Evolutionary conservation across 257 asterid species (phyloP).

Genomic region (Gynochthodes officinalis): DNA sequence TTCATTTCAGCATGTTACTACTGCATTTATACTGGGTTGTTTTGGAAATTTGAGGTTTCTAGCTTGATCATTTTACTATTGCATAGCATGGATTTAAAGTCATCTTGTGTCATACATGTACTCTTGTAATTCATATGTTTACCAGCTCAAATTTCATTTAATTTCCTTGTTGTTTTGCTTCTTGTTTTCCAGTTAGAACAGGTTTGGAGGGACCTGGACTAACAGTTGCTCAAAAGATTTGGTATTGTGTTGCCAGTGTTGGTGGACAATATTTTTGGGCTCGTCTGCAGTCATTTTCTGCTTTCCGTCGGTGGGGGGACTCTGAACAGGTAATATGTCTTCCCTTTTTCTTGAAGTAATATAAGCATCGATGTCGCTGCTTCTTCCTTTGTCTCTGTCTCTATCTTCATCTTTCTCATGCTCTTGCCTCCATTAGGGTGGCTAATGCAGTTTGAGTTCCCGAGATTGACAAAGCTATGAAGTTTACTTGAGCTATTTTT

Average conservation of each 20-base stretch:
- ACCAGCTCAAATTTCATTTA: neutral
- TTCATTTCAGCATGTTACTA: neutral
- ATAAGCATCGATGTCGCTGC: neutral
- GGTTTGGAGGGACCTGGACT: constrained; percentile 89
- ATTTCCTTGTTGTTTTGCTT: constrained; percentile 17
- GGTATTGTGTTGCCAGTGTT: constrained; percentile 89
- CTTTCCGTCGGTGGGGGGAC: constrained; percentile 97
- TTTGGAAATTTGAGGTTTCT: neutral
- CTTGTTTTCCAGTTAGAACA: constrained; percentile 55
- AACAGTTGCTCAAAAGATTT: constrained; percentile 81
- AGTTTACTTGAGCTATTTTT: neutral
- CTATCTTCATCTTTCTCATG: neutral
- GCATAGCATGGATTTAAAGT: constrained; percentile 1
- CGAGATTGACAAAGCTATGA: neutral
- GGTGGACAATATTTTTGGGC: constrained; percentile 97
- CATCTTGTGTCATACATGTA: no score
- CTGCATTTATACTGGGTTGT: neutral
- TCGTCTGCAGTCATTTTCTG: constrained; percentile 85
- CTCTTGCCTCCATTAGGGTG: neutral
- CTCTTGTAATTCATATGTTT: neutral
- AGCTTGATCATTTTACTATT: neutral
- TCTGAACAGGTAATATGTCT: constrained; percentile 68
- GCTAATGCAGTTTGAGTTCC: neutral
- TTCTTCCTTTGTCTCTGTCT: neutral
- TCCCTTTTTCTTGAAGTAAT: no score